A percentile compares a stretch with the other conserved stretches of the same genome.
phyloP scores from a whole-genome alignment of 495 filamentous ascomycete genomes.

The Penicillium chermesinum region DNA sequence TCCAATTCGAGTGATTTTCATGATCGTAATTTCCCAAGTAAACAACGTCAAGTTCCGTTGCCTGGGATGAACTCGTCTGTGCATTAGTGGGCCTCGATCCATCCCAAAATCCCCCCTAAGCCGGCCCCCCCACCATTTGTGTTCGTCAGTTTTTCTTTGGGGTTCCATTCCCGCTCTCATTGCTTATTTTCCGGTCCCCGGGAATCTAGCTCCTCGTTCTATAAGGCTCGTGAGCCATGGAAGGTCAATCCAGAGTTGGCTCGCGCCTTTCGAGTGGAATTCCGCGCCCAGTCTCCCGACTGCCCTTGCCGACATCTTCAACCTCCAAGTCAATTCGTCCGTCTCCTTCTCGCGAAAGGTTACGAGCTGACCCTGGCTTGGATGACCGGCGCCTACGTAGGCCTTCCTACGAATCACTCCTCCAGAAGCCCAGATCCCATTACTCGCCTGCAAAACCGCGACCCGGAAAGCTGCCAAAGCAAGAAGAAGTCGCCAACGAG shows the following conservation, averaged over 20 bases:
- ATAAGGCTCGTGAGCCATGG: slow-evolving; percentile 21
- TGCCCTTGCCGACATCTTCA: slow-evolving; percentile 38
- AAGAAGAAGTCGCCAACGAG: slow-evolving; percentile 14
- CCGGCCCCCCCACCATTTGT: not conserved
- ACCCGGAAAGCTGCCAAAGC: slow-evolving; percentile 10
- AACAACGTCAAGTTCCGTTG: slow-evolving; percentile 14
- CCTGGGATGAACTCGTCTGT: not conserved
- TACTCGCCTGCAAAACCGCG: slow-evolving; percentile 22
- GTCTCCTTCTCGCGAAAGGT: slow-evolving; percentile 42
- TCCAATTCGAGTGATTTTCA: no score
- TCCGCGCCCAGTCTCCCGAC: slow-evolving; percentile 37
- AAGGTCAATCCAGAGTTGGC: slow-evolving; percentile 27
- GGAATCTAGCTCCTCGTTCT: not conserved
- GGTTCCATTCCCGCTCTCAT: not conserved
- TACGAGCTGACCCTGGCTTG: slow-evolving; percentile 39
- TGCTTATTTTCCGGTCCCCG: not conserved
- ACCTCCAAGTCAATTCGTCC: slow-evolving; percentile 33
- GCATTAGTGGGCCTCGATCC: slow-evolving; percentile 3
- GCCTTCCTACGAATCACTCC: slow-evolving; percentile 39
- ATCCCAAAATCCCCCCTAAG: not conserved
- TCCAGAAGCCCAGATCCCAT: slow-evolving; percentile 32
- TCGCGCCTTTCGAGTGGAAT: slow-evolving; percentile 32
- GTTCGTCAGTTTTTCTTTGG: not conserved
- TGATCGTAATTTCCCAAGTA: no score
- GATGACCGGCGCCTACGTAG: slow-evolving; percentile 32